Percentiles rank a stretch among this genome's conserved stretches.
Evolutionary conservation across 225 moss, liverwort and hornwort genomes (phyloP).

Genomic region (Ulota crispa): DNA sequence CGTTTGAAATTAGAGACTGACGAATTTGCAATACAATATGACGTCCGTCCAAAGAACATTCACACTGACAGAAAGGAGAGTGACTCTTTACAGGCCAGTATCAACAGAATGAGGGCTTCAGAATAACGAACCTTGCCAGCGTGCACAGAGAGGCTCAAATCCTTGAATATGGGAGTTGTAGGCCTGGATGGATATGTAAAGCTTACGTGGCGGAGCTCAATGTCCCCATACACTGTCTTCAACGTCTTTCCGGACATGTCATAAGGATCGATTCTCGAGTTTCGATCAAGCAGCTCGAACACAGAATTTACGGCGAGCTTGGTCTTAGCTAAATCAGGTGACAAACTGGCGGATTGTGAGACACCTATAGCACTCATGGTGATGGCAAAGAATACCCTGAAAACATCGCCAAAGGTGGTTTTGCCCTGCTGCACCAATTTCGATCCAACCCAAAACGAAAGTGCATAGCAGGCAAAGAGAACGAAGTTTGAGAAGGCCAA

Average conservation of each 20-base stretch:
- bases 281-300: slow-evolving; percentile 66
- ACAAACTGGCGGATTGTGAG: slow-evolving; percentile 54
- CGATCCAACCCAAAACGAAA: slow-evolving; percentile 58
- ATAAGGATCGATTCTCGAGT: slow-evolving; percentile 62
- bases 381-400: slow-evolving; percentile 75
- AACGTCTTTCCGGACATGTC: slow-evolving; percentile 48
- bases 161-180: slow-evolving; percentile 53
- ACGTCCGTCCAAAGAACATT: background rate
- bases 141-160: slow-evolving; percentile 52
- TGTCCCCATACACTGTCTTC: slow-evolving; percentile 49
- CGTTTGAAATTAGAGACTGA: background rate
- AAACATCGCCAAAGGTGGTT: slow-evolving; percentile 44
- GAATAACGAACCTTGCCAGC: slow-evolving; percentile 56
- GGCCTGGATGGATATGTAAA: slow-evolving; percentile 76
- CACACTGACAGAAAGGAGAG: background rate
- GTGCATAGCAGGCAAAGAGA: slow-evolving; percentile 53
- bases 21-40: background rate
- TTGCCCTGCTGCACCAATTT: slow-evolving; percentile 45
- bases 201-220: slow-evolving; percentile 57
- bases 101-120: background rate
- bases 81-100: background rate
- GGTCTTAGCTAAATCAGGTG: slow-evolving; percentile 72
- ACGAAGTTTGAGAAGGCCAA: slow-evolving; percentile 62
- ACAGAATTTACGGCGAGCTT: slow-evolving; percentile 70
- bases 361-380: slow-evolving; percentile 62